Evolutionary conservation across 176 grass and related monocot genomes (phyloP).

Genomic region (Ensete ventricosum): DNA sequence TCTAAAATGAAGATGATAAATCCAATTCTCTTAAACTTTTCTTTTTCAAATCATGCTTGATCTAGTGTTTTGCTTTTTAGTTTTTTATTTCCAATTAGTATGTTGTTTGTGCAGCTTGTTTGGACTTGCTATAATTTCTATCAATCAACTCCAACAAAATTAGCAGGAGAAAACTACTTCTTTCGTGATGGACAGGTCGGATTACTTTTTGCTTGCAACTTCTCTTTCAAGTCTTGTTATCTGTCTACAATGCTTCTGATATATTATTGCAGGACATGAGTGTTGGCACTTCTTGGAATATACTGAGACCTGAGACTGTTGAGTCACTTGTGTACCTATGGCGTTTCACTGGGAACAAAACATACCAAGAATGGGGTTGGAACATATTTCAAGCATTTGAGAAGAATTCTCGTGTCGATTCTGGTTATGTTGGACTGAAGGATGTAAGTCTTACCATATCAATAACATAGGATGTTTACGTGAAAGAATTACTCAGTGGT

Average conservation of each 20-base stretch:
- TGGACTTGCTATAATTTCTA: slow-evolving; percentile 99
- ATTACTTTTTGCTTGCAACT: slow-evolving; percentile 6
- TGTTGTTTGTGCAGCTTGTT: slow-evolving; percentile 45
- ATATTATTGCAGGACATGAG: slow-evolving; percentile 70
- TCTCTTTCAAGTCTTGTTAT: slow-evolving; percentile 8
- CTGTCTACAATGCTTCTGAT: slow-evolving; percentile 3
- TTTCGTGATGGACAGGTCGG: slow-evolving; percentile 67
- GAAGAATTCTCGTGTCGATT: slow-evolving; percentile 83
- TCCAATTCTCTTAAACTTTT: too few species aligned
- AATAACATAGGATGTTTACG: not conserved
- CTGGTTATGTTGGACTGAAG: slow-evolving; percentile 86
- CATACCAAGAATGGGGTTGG: slow-evolving; percentile 99
- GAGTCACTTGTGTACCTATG: slow-evolving; percentile 95
- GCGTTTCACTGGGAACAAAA: slow-evolving; percentile 92
- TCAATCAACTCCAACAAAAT: slow-evolving; percentile 81
- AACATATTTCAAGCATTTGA: slow-evolving; percentile 99
- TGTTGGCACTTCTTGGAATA: slow-evolving; percentile 99
- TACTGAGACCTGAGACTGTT: slow-evolving; percentile 91
- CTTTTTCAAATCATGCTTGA: not conserved
- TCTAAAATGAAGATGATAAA: too few species aligned
- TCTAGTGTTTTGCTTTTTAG: not conserved
- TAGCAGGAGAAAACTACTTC: slow-evolving; percentile 94
- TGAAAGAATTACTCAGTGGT: not conserved
- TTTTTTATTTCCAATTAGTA: not conserved
- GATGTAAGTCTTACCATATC: slow-evolving; percentile 52